phyloP scores from a whole-genome alignment of 495 filamentous ascomycete species.

The Niebla homalea region DNA sequence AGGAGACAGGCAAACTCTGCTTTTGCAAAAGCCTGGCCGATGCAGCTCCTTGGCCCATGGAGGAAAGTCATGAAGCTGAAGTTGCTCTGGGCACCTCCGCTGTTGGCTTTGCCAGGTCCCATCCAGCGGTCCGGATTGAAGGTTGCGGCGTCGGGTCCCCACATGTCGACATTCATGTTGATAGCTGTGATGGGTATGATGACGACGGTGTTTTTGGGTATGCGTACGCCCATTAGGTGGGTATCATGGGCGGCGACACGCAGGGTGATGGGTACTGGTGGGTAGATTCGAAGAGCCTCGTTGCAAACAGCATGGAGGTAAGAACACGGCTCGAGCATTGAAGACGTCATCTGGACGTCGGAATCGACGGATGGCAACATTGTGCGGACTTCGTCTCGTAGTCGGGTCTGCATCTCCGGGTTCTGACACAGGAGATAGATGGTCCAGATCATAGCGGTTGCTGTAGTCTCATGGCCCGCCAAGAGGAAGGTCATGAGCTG shows the following conservation, averaged over 20 bases:
- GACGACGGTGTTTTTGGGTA: constrained; percentile 43
- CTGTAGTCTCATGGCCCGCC: constrained; percentile 75
- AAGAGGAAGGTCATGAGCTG: constrained; percentile 94
- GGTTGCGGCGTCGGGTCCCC: constrained; percentile 68
- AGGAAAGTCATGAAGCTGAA: constrained; percentile 73
- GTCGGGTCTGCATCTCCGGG: constrained; percentile 39
- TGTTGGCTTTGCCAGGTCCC: constrained; percentile 33
- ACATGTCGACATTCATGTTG: constrained; percentile 62
- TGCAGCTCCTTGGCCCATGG: constrained; percentile 68
- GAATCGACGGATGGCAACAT: constrained; percentile 37
- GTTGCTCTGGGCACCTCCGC: constrained; percentile 46
- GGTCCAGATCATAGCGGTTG: constrained; percentile 47
- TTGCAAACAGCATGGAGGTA: constrained; percentile 52
- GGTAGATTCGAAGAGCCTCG: constrained; percentile 44
- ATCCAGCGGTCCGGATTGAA: constrained; percentile 77
- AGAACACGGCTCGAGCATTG: constrained; percentile 39
- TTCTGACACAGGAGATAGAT: constrained; percentile 45
- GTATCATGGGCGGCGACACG: constrained; percentile 53
- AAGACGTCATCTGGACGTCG: constrained; percentile 31
- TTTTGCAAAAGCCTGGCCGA: constrained; percentile 70
- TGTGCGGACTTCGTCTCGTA: constrained; percentile 48
- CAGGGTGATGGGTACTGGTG: constrained; percentile 47
- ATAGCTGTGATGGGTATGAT: constrained; percentile 41
- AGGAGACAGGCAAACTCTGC: constrained; percentile 73
- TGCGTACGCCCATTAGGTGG: constrained; percentile 38